A percentile compares a stretch with the other conserved stretches of the same genome.
Conservation (phyloP, 2,329 filamentous ascomycete species). For the Monilinia vaccinii-corymbosi region DNA sequence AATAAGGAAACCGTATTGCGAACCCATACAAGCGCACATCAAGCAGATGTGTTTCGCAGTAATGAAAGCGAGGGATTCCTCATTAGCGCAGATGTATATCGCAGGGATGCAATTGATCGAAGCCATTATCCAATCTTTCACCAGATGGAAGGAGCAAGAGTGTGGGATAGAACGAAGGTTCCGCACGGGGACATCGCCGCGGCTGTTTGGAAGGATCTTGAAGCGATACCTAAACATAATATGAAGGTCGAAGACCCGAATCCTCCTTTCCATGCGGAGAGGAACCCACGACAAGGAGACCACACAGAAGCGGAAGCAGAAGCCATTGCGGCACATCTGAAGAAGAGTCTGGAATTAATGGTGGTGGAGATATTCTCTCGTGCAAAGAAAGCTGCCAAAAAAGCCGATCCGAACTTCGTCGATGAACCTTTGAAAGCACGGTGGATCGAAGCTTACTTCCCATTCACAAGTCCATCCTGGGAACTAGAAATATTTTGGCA, state of each 20-base stretch:
- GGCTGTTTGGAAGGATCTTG: slow-evolving; percentile 61
- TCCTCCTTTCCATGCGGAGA: slow-evolving; percentile 63
- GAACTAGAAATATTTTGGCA: slow-evolving; percentile 94
- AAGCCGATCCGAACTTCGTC: slow-evolving; percentile 38
- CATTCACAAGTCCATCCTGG: slow-evolving; percentile 92
- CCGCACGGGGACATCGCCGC: slow-evolving; percentile 49
- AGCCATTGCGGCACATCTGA: slow-evolving; percentile 76
- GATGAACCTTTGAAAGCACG: slow-evolving; percentile 73
- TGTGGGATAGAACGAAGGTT: slow-evolving; percentile 67
- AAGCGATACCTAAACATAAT: slow-evolving; percentile 60
- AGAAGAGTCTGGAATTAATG: slow-evolving; percentile 80
- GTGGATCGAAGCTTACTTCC: slow-evolving; percentile 97
- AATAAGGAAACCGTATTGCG: slow-evolving; percentile 75
- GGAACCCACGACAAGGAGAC: slow-evolving; percentile 73
- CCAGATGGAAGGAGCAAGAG: slow-evolving; percentile 92
- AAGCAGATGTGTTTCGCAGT: slow-evolving; percentile 69
- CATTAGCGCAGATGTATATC: slow-evolving; percentile 89
- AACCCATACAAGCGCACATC: slow-evolving; percentile 92
- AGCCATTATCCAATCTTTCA: slow-evolving; percentile 97
- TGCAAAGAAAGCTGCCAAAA: slow-evolving; percentile 56
- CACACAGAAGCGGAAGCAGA: slow-evolving; percentile 72
- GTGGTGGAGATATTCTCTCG: slow-evolving; percentile 81
- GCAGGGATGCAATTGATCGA: slow-evolving; percentile 87
- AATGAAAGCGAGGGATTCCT: slow-evolving; percentile 73
- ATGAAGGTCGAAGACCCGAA: slow-evolving; percentile 78